Conservation (phyloP, 1,139 yeast species). For the Candida anutae region DNA sequence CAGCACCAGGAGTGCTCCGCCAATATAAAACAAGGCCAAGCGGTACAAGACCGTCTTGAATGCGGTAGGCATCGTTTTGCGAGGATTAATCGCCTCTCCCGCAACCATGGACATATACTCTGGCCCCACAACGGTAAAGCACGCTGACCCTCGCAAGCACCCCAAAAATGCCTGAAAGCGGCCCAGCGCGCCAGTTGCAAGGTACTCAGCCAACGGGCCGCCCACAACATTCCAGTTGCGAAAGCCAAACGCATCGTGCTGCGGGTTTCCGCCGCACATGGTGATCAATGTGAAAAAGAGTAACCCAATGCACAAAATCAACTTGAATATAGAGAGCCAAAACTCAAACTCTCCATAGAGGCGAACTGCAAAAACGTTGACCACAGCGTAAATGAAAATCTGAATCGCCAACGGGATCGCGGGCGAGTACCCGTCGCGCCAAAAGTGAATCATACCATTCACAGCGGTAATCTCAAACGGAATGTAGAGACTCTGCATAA, state of each 20-base stretch:
- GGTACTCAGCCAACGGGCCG: slow-evolving; percentile 46
- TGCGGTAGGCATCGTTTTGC: slow-evolving; percentile 70
- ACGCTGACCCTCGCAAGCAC: slow-evolving; percentile 47
- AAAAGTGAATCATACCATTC: slow-evolving; percentile 67
- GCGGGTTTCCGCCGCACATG: slow-evolving; percentile 82
- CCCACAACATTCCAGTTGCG: slow-evolving; percentile 49
- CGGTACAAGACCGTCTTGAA: slow-evolving; percentile 72
- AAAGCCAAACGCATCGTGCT: slow-evolving; percentile 59
- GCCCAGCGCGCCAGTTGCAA: slow-evolving; percentile 52
- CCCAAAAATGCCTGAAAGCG: slow-evolving; percentile 65
- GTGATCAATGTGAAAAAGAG: slow-evolving; percentile 66
- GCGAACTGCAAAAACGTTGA: slow-evolving; percentile 66
- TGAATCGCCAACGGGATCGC: slow-evolving; percentile 61
- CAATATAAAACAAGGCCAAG: slow-evolving; percentile 59
- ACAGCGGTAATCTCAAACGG: slow-evolving; percentile 82
- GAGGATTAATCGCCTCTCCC: slow-evolving; percentile 73
- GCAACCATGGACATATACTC: slow-evolving; percentile 81
- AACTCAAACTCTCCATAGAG: slow-evolving; percentile 76
- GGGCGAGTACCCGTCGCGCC: slow-evolving; percentile 69
- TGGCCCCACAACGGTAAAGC: slow-evolving; percentile 76
- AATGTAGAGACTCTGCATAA: slow-evolving; percentile 65
- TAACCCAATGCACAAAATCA: slow-evolving; percentile 62
- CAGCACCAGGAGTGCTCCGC: slow-evolving; percentile 35
- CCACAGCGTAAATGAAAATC: slow-evolving; percentile 50
- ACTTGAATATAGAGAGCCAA: slow-evolving; percentile 71